phyloP scores from a whole-genome alignment of 768 basidiomycete genomes.

The Crepidotus variabilis region DNA sequence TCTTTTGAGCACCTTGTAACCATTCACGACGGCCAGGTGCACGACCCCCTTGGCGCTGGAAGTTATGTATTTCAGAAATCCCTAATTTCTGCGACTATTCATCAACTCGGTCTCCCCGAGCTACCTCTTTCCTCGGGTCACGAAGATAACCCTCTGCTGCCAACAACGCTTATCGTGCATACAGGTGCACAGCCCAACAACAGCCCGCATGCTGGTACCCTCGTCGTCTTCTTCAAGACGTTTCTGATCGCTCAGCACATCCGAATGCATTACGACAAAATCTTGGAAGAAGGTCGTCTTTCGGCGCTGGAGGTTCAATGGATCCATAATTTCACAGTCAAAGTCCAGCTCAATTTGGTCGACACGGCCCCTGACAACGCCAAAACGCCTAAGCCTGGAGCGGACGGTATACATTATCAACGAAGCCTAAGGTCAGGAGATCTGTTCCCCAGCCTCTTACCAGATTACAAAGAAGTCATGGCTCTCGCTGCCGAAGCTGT shows the following conservation, averaged over 20 bases:
- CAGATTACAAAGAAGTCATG: conserved; percentile 19
- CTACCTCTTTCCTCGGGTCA: not conserved
- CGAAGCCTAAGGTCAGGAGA: conserved; percentile 20
- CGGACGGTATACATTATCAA: conserved; percentile 20
- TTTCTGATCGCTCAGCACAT: conserved; percentile 22
- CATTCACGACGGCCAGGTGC: conserved; percentile 1
- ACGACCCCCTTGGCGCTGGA: conserved; percentile 11
- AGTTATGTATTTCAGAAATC: conserved; percentile 9
- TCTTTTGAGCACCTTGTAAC: not conserved
- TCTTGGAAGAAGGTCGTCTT: not conserved
- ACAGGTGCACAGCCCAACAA: conserved; percentile 26
- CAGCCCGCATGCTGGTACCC: conserved; percentile 26
- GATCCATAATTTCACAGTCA: conserved; percentile 5
- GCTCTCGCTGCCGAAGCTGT: conserved; percentile 9
- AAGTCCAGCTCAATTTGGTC: conserved; percentile 22
- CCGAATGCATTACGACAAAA: conserved; percentile 4
- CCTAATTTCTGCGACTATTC: not conserved
- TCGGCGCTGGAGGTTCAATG: not conserved
- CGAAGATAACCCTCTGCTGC: not conserved
- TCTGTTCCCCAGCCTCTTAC: conserved; percentile 10
- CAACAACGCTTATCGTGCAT: conserved; percentile 11
- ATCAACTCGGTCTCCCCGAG: not conserved
- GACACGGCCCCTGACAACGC: conserved; percentile 21
- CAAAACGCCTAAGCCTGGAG: not conserved
- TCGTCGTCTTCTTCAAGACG: conserved; percentile 21